phyloP scores from a whole-genome alignment of 352 stramenopile genomes.

The Phytophthora constricta region DNA sequence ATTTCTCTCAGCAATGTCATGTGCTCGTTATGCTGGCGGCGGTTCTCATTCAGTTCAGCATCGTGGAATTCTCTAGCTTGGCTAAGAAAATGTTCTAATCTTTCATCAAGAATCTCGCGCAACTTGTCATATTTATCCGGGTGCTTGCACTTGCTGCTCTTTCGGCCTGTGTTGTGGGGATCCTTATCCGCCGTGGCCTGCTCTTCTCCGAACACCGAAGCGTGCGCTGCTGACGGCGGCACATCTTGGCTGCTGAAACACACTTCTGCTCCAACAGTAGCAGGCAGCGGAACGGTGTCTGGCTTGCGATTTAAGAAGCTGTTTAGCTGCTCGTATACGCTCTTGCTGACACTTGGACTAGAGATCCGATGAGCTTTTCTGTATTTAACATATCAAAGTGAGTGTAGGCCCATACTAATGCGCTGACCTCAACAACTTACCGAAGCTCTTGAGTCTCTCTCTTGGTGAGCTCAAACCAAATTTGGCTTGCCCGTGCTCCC shows the following conservation, averaged over 20 bases:
- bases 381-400: no score
- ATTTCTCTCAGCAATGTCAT: neutral
- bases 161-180: neutral
- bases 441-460: neutral
- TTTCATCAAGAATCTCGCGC: neutral
- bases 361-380: neutral
- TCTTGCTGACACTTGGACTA: neutral
- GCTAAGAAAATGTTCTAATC: neutral
- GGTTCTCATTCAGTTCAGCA: neutral
- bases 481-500: neutral
- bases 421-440: no score
- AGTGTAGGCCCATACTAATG: no score
- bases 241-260: neutral
- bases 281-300: neutral
- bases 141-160: neutral
- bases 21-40: neutral
- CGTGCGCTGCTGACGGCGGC: neutral
- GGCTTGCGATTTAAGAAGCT: neutral
- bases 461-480: slow-evolving; percentile 3
- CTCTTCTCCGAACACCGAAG: neutral
- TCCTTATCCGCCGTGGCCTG: neutral
- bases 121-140: neutral
- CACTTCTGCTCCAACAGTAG: neutral
- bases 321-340: neutral
- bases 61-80: neutral